phyloP scores from a whole-genome alignment of 1,139 yeast species.

The Tardiomyces blankii region DNA sequence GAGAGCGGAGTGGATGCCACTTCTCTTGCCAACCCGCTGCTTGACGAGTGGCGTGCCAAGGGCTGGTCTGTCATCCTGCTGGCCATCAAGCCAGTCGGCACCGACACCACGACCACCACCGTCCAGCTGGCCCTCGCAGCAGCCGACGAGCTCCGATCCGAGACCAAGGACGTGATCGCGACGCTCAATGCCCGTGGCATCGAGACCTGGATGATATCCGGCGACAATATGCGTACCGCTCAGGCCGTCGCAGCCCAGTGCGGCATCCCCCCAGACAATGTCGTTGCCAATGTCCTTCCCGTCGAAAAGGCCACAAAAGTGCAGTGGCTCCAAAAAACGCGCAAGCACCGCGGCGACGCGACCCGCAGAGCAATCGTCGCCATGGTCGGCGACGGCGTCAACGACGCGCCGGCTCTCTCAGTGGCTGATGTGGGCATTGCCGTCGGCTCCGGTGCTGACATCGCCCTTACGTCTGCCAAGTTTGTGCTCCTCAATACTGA shows the following conservation, averaged over 20 bases:
- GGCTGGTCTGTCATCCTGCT: slow-evolving; percentile 55
- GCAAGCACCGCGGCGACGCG: slow-evolving; percentile 12
- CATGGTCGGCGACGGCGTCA: slow-evolving; percentile 92
- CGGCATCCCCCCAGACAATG: slow-evolving; percentile 41
- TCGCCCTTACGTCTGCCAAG: slow-evolving; percentile 89
- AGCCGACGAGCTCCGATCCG: slow-evolving; percentile 55
- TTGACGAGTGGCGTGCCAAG: slow-evolving; percentile 46
- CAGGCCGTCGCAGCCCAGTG: slow-evolving; percentile 53
- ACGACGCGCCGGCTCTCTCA: slow-evolving; percentile 90
- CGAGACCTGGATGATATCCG: slow-evolving; percentile 61
- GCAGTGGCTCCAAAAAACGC: slow-evolving; percentile 38
- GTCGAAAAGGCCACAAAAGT: slow-evolving; percentile 57
- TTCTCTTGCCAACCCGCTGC: slow-evolving; percentile 18
- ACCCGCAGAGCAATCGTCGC: slow-evolving; percentile 29
- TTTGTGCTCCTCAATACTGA: slow-evolving; percentile 55
- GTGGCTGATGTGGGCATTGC: slow-evolving; percentile 87
- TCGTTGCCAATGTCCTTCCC: slow-evolving; percentile 68
- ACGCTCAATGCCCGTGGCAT: slow-evolving; percentile 36
- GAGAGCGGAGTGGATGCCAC: slow-evolving; percentile 33
- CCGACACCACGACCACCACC: slow-evolving; percentile 23
- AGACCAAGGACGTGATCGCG: slow-evolving; percentile 42
- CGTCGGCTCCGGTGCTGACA: slow-evolving; percentile 84
- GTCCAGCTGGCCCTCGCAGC: slow-evolving; percentile 44
- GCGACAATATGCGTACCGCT: slow-evolving; percentile 62
- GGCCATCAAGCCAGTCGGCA: slow-evolving; percentile 28